Evolutionary conservation across 495 filamentous ascomycete genomes (phyloP), one percentile per base, ranked within the genome.

Genomic region (Lineolata rhizophorae): DNA sequence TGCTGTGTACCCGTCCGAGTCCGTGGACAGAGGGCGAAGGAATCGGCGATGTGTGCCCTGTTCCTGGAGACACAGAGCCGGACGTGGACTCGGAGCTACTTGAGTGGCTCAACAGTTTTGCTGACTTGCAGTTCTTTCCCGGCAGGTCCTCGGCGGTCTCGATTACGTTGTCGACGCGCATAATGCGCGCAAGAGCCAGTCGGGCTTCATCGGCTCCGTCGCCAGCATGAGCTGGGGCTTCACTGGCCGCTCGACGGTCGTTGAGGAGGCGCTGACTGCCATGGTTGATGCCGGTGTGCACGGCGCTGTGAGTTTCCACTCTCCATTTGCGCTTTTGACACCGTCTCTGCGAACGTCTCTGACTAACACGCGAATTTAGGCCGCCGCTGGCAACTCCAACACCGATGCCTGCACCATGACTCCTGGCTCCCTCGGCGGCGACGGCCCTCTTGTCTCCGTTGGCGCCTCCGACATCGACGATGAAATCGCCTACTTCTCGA

Each of bases 271-370:
- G 27, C 43, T 58, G 35, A 10, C 31, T 6, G 38, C 35, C 37
- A 87, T 83, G 35, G 87, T 95, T 43, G 58, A 69, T 27, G 76
- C 68, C 49, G 87, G 87, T 47, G 60, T 99, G 34, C 80, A 95
- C 66, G 95, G 95, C 47, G 87, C 87, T 42, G 87, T 99, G n/a
- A n/a, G n/a, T n/a, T n/a, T n/a, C n/a, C n/a, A n/a, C n/a, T n/a
- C n/a, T n/a, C n/a, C n/a, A n/a, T n/a, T n/a, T n/a, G n/a, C n/a
- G n/a, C n/a, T n/a, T n/a, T n/a, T n/a, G n/a, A n/a, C n/a, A n/a
- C n/a, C n/a, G n/a, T n/a, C n/a, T n/a, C n/a, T n/a, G n/a, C n/a
- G n/a, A n/a, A n/a, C n/a, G n/a, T n/a, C n/a, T n/a, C n/a, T n/a
- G n/a, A n/a, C n/a, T n/a, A 16, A 9, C 14, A 24, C 53, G 19